Evolutionary conservation across 192 early-diverging fungal genomes (phyloP), one percentile per base, ranked within the genome.

Genomic region (Rhizophlyctis rosea): DNA sequence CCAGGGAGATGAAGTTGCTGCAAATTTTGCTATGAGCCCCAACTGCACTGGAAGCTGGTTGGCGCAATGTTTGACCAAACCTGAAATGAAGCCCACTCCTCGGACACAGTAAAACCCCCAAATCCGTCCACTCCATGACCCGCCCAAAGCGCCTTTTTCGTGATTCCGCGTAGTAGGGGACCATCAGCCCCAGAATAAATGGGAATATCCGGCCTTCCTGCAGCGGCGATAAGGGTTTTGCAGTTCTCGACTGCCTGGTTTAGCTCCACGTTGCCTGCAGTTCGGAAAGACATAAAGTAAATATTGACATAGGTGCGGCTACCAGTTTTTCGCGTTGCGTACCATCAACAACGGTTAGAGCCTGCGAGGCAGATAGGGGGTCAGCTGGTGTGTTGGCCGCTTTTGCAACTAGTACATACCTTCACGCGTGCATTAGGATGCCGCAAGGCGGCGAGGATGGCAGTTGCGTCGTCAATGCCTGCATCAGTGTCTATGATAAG

Each of bases 401-500:
- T 16, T 23, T 29, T 14, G n/a, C n/a, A n/a, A 47, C 11, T n/a
- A 47, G n/a, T n/a, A 9, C 44, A 25, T 31, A 66, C 68, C 59
- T 65, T 56, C 24, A 65, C 56, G n/a, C 32, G 24, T 39, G 55
- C 49, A 28, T 61, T 34, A 16, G 65, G 57, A 50, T 73, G 65
- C 52, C 33, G 48, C 11, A 76, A 62, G 18, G 50, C 49, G 32
- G 71, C 60, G 11, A 77, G 39, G 1, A 80, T 57, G 11, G 72
- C 62, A 3, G 71, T 67, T 32, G 70, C 70, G 39, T 80, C 78
- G 57, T 80, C 78, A 21, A 69, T 67, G 27, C 78, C 78, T 23
- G 61, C 62, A 52, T 80, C 78, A 14, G 65, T 68, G 73, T 77
- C 74, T 27, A 79, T 70, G 24, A 79, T 63, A 1, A 68, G 29